Evolutionary conservation across 2,329 filamentous ascomycete genomes (phyloP).

Genomic region (Xylaria arbuscula): DNA sequence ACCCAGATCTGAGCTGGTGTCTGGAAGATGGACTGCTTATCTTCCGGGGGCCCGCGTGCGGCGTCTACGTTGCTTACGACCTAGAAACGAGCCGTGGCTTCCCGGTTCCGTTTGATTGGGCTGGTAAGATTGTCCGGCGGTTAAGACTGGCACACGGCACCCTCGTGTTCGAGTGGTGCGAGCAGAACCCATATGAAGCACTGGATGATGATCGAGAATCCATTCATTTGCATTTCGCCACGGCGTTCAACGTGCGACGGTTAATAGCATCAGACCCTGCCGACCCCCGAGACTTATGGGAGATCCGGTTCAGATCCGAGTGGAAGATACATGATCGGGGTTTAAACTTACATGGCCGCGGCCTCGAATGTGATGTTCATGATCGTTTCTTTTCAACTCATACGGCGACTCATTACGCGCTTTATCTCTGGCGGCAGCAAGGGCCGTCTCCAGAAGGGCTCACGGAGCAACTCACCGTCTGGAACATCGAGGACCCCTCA

Average conservation of each 20-base stretch:
- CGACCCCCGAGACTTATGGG: slow-evolving; percentile 51
- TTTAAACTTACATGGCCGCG: slow-evolving; percentile 66
- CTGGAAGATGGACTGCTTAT: slow-evolving; percentile 65
- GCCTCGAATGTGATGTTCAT: slow-evolving; percentile 62
- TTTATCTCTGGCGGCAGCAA: slow-evolving; percentile 71
- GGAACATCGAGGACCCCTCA: slow-evolving; percentile 66
- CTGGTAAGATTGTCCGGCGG: slow-evolving; percentile 63
- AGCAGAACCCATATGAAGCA: slow-evolving; percentile 62
- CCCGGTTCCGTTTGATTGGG: slow-evolving; percentile 62
- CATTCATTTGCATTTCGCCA: slow-evolving; percentile 69
- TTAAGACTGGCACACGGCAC: slow-evolving; percentile 64
- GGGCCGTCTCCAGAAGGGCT: slow-evolving; percentile 67
- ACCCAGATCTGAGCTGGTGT: slow-evolving; percentile 64
- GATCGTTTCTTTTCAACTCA: slow-evolving; percentile 73
- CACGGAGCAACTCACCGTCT: slow-evolving; percentile 67
- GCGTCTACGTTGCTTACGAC: slow-evolving; percentile 61
- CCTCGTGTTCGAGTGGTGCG: slow-evolving; percentile 74
- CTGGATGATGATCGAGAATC: slow-evolving; percentile 62
- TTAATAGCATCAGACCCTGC: slow-evolving; percentile 25
- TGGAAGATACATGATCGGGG: slow-evolving; percentile 67
- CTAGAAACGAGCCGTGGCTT: slow-evolving; percentile 57
- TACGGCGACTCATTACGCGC: slow-evolving; percentile 67
- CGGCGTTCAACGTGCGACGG: slow-evolving; percentile 63
- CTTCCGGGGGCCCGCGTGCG: slow-evolving; percentile 55
- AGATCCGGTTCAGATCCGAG: slow-evolving; percentile 64